Conservation (phyloP, 306 rosid species). For the Cotoneaster glaucophyllus region DNA sequence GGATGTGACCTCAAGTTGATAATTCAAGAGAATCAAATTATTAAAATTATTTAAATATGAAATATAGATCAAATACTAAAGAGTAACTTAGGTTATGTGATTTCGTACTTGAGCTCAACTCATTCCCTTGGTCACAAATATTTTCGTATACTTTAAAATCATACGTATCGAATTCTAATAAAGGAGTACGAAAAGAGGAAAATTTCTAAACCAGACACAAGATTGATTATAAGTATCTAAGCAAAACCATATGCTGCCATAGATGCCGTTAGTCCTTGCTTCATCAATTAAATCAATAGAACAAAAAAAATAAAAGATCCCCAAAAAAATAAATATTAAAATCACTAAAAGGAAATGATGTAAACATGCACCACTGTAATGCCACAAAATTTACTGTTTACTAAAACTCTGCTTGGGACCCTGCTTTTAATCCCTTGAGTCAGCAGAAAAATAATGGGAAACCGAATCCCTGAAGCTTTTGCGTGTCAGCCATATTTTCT, state of each 20-base stretch:
- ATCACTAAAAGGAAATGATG: slow-evolving; percentile 17
- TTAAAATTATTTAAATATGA: too few species aligned
- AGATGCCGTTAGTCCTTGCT: slow-evolving; percentile 28
- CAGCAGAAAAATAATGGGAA: slow-evolving; percentile 22
- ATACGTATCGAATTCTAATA: too few species aligned
- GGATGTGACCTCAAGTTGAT: background rate
- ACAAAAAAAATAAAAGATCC: background rate
- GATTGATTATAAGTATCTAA: too few species aligned
- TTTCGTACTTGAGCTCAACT: too few species aligned
- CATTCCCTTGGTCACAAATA: too few species aligned
- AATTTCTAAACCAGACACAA: too few species aligned
- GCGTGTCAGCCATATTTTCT: slow-evolving; percentile 80
- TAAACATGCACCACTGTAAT: slow-evolving; percentile 19
- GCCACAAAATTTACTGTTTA: slow-evolving; percentile 38
- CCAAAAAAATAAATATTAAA: background rate
- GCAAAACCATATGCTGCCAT: background rate
- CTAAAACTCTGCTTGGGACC: slow-evolving; percentile 34
- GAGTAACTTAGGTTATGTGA: too few species aligned
- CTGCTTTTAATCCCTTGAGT: slow-evolving; percentile 40
- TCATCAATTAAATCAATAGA: slow-evolving; percentile 34
- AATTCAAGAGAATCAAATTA: background rate
- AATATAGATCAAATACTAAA: too few species aligned
- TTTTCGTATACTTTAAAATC: too few species aligned
- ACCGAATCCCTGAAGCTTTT: slow-evolving; percentile 50
- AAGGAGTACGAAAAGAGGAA: too few species aligned